phyloP scores from a whole-genome alignment of 345 rosid species.

The Erysimum cheiranthoides region DNA sequence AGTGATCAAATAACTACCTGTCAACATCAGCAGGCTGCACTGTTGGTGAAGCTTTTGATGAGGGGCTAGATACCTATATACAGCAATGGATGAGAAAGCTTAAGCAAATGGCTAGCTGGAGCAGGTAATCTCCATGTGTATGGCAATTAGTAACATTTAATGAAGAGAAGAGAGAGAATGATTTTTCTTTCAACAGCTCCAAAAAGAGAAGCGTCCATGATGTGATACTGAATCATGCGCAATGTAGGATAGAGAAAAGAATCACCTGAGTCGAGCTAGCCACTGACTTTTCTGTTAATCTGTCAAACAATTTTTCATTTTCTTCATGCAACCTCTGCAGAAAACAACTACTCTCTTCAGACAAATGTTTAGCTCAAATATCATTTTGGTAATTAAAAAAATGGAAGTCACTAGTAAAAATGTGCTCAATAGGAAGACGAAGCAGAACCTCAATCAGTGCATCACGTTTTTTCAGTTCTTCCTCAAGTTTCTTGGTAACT shows the following conservation, averaged over 20 bases:
- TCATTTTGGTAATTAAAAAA: background rate
- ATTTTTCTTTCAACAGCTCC: slow-evolving; percentile 12
- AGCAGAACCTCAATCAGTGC: slow-evolving; percentile 85
- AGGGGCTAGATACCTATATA: slow-evolving; percentile 77
- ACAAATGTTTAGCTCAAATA: slow-evolving; percentile 29
- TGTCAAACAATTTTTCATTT: slow-evolving; percentile 95
- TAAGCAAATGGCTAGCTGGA: slow-evolving; percentile 20
- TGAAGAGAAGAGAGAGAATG: background rate
- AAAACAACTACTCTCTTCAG: slow-evolving; percentile 39
- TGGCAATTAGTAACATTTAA: slow-evolving; percentile 10
- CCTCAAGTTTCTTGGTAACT: slow-evolving; percentile 93
- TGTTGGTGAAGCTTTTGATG: slow-evolving; percentile 59
- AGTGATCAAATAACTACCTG: slow-evolving; percentile 50
- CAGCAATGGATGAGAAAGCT: slow-evolving; percentile 29
- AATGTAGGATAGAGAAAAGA: slow-evolving; percentile 24
- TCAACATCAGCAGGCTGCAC: slow-evolving; percentile 59
- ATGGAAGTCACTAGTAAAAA: background rate
- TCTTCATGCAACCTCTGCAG: slow-evolving; percentile 96
- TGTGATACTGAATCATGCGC: slow-evolving; percentile 21
- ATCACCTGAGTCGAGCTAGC: slow-evolving; percentile 76
- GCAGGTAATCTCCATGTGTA: slow-evolving; percentile 11
- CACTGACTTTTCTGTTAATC: slow-evolving; percentile 87
- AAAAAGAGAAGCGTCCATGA: slow-evolving; percentile 9
- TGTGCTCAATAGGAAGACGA: slow-evolving; percentile 20
- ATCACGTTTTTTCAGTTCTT: slow-evolving; percentile 96